Base-by-base conservation (phyloP, 1,139 yeast species). In the Oligophagozyma castellii region DNA sequence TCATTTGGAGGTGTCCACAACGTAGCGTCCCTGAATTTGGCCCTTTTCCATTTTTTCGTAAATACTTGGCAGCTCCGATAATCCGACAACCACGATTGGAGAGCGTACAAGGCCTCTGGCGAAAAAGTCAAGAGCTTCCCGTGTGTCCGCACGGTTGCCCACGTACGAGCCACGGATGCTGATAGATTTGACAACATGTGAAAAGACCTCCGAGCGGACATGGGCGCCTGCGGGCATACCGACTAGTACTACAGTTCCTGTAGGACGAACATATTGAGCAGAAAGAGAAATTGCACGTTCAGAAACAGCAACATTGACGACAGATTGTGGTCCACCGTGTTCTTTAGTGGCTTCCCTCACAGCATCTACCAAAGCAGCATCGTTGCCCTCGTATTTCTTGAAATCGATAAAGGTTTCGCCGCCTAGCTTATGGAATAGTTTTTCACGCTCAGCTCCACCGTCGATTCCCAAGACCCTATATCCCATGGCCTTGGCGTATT, bases 261-360 rank as follows among this genome's bases (percentile, higher is more conserved):
- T 61, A 33, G 78, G 59, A 61, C 83, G 69, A 35, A 71, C 76
- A 51, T 73, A 75, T 36, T 69, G 60, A 34, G 67, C 60, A 14
- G 83, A 74, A 54, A 71, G 75, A 26, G 66, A 49, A 41, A 74
- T 72, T 31, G 83, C 83, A 31, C 60, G 58, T 51, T 73, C 78
- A 15, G 81, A 72, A 27, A 73, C 79, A 16, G 83, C 73, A 30
- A 75, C 83, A 51, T 75, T 75, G 44, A 75, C 70, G 30, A 65
- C 80, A 57, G 76, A 83, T 44, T 75, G 83, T 35, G 83, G 71
- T 52, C 84, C 86, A 55, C 84, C 84, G 29, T 61, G 48, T n/a
- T n/a, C n/a, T n/a, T n/a, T n/a, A 30, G 83, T 74, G 29, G 68
- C 70, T 31, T 60, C 60, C 41, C 58, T 55, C 36, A 75, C 65